Percentiles rank a stretch among this genome's conserved stretches.
phyloP scores from a whole-genome alignment of 495 filamentous ascomycete genomes.

The Hyaloscypha bicolor region DNA sequence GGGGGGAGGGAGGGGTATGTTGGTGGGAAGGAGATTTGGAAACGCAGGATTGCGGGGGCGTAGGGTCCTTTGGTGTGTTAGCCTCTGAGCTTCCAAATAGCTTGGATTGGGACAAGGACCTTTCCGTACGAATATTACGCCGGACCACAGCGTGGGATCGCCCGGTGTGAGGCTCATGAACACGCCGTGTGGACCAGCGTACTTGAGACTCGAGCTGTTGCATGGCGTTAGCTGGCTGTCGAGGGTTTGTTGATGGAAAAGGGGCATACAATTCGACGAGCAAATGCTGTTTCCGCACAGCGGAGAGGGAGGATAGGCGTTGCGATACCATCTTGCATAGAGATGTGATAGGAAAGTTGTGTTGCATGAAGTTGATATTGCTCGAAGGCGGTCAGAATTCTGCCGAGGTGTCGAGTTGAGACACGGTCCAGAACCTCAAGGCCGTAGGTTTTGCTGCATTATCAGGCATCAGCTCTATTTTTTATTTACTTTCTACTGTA shows the following conservation, averaged over 20 bases:
- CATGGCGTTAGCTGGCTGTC: conserved; percentile 22
- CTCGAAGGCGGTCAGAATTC: conserved; percentile 4
- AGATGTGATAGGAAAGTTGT: conserved; percentile 3
- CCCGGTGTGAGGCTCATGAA: conserved; percentile 84
- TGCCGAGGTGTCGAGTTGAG: background rate
- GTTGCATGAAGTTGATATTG: background rate
- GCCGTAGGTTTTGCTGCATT: background rate
- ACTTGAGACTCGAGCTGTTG: conserved; percentile 75
- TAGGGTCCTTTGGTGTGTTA: conserved; percentile 68
- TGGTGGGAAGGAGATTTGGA: conserved; percentile 84
- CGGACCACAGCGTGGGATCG: conserved; percentile 79
- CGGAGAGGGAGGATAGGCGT: conserved; percentile 20
- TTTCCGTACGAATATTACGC: conserved; percentile 87
- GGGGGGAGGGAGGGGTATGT: conserved; percentile 80
- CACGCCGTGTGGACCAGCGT: conserved; percentile 78
- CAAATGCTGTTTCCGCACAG: conserved; percentile 61
- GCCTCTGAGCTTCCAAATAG: background rate
- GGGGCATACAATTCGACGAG: conserved; percentile 73
- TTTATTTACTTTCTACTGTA: background rate
- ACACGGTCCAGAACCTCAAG: background rate
- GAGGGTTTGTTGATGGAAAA: conserved; percentile 11
- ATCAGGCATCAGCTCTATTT: background rate
- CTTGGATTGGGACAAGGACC: conserved; percentile 48
- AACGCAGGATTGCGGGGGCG: conserved; percentile 82
- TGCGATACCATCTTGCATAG: conserved; percentile 23